Base-by-base conservation (phyloP, 2,329 filamentous ascomycete species). In the Sarocladiaceae sp. region DNA sequence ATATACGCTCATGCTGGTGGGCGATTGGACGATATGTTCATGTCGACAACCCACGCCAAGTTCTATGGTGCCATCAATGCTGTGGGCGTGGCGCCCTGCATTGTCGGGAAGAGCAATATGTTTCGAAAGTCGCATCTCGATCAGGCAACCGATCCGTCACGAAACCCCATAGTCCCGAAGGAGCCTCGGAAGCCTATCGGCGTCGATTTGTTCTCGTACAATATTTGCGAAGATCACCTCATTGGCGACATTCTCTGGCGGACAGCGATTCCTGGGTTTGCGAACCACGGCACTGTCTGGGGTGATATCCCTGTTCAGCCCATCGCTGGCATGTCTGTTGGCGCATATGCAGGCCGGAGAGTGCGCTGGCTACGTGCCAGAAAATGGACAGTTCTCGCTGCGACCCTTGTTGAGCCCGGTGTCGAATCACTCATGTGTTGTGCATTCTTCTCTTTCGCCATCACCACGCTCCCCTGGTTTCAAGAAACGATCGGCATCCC, bases 51-150 rank as follows among this genome's bases (percentile, higher is more conserved):
- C 0, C 93, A 98, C 62, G 88, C 89, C 54, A 98, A 98, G 60
- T 97, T 98, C 72, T 98, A 98, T 68, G 85, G 84, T 7, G 93
- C 91, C 49, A 98, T 98, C 74, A 97, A 97, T 65, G 87, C 88
- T 0, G 88, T 96, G 13, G 76, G 85, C 3, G 68, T 97, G 43
- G 93, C 93, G 0, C 93, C 94, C 7, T 98, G 93, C 64, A 85
- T 95, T 47, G 84, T 97, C 18, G 93, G 93, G 42, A 98, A 98
- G 68, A 95, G 88, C 57, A 97, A 94, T 67, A 97, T 98, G 90
- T 98, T 97, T 66, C 85, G 93, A 47, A 87, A 85, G 49, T 87
- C 88, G 0, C 91, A 98, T 56, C 79, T 98, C 27, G 80, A 96
- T 63, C 76, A 77, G 51, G 77, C 93, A 7, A 82, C 81, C 24